Evolutionary conservation across 2,329 filamentous ascomycete species (phyloP).

Genomic region (Madurella fahalii): DNA sequence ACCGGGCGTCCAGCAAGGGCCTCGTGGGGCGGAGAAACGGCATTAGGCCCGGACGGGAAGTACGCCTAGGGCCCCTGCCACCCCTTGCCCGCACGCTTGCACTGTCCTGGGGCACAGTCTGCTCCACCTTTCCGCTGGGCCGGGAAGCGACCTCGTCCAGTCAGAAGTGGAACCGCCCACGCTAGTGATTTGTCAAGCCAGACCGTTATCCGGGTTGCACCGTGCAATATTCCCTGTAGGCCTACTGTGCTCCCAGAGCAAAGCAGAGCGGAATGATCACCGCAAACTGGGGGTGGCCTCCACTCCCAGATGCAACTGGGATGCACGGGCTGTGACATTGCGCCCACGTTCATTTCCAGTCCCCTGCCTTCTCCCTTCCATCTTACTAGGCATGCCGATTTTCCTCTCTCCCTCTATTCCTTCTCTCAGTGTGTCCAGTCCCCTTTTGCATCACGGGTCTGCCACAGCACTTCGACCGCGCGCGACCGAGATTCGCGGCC

Average conservation of each 20-base stretch:
- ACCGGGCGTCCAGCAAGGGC: neutral
- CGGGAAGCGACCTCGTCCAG: slow-evolving; percentile 17
- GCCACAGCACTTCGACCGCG: neutral
- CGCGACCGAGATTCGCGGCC: neutral
- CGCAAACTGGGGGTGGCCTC: slow-evolving; percentile 9
- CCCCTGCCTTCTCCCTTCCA: slow-evolving; percentile 11
- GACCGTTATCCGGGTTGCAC: slow-evolving; percentile 7
- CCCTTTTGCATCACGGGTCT: too few relatives aligned
- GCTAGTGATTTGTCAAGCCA: neutral
- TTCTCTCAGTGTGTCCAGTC: neutral
- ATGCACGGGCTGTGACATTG: slow-evolving; percentile 24
- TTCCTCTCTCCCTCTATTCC: slow-evolving; percentile 3
- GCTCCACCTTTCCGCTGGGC: slow-evolving; percentile 15
- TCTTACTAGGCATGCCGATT: slow-evolving; percentile 2
- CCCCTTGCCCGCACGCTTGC: neutral
- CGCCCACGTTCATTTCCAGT: slow-evolving; percentile 25
- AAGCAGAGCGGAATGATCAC: slow-evolving; percentile 7
- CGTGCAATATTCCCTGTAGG: slow-evolving; percentile 7
- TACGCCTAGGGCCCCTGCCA: slow-evolving; percentile 5
- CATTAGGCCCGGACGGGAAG: slow-evolving; percentile 19
- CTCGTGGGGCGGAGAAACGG: slow-evolving; percentile 20
- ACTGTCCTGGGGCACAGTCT: slow-evolving; percentile 10
- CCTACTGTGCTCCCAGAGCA: slow-evolving; percentile 8
- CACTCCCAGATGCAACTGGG: slow-evolving; percentile 21
- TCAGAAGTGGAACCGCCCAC: slow-evolving; percentile 7